Evolutionary conservation across 2,329 filamentous ascomycete genomes (phyloP).

Genomic region (Fonsecaea pugnacius): DNA sequence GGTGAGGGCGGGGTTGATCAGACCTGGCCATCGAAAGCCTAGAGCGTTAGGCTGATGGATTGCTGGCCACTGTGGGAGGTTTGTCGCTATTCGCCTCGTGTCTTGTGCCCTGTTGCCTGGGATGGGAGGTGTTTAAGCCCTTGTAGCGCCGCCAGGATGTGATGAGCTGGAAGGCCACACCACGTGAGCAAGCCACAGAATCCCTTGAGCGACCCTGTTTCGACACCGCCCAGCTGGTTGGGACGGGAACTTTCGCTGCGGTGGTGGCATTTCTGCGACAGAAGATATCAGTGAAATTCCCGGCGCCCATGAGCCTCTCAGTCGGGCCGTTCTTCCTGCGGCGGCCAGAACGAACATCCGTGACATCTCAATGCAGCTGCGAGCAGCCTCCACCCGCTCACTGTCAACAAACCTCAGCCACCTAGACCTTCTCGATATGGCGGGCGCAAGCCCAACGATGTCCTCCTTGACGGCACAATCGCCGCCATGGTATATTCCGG

Average conservation of each 20-base stretch:
- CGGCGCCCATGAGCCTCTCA: not conserved
- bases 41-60: not conserved
- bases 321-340: not conserved
- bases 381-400: not conserved
- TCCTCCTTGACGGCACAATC: not conserved
- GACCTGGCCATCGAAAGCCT: not conserved
- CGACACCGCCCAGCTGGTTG: not conserved
- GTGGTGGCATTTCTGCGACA: not conserved
- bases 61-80: not conserved
- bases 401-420: not conserved
- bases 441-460: not conserved
- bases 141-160: not conserved
- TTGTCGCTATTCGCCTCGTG: not conserved
- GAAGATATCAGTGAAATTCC: not conserved
- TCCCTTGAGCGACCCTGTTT: not conserved
- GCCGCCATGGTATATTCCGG: not conserved
- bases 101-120: constrained; percentile 2
- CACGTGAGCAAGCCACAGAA: not conserved
- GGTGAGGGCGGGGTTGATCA: not conserved
- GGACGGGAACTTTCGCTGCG: not conserved
- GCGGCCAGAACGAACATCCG: not conserved
- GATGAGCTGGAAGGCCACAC: not conserved
- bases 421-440: not conserved
- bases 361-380: not conserved
- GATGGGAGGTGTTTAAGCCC: not conserved